These are phyloP conservation scores for Centella asiatica DNA, from an alignment of 129 eudicot genomes.

Conservation along the genomic window DNA sequence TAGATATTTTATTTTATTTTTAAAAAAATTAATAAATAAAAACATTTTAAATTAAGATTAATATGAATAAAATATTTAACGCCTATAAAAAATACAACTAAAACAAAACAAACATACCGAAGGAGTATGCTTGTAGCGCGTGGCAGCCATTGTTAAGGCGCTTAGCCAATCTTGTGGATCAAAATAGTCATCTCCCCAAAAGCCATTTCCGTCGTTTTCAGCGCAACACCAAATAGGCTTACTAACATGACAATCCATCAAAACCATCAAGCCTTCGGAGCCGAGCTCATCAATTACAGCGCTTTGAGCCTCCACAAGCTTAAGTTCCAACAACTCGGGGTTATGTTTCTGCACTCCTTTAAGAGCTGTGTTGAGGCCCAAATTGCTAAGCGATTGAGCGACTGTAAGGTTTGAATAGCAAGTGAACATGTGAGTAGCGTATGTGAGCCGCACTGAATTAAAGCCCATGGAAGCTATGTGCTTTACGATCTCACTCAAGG, in stretches of 20 bases:
- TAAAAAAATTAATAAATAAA: too few relatives aligned
- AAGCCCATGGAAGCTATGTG: constrained; percentile 19
- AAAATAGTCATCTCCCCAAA: constrained; percentile 29
- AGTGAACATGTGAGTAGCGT: constrained; percentile 35
- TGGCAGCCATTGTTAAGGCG: constrained; percentile 20
- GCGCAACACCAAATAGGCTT: constrained; percentile 34
- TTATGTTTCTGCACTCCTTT: constrained; percentile 19
- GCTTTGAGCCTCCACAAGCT: constrained; percentile 13
- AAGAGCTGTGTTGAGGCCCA: constrained; percentile 11
- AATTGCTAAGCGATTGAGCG: constrained; percentile 15
- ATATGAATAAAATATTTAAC: too few relatives aligned
- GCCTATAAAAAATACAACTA: too few relatives aligned
- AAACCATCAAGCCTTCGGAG: constrained; percentile 17
- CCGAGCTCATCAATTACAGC: constrained; percentile 31
- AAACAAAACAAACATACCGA: constrained; percentile 4
- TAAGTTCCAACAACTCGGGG: constrained; percentile 16
- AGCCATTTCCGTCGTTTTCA: constrained; percentile 35
- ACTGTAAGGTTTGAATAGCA: constrained; percentile 19
- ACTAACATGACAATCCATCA: constrained; percentile 42
- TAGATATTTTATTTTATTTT: background rate
- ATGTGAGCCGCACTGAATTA: constrained; percentile 35
- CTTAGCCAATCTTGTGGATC: constrained; percentile 25
- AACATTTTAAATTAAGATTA: too few relatives aligned
- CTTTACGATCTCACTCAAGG: constrained; percentile 14
- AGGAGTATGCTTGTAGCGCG: constrained; percentile 8